Evolutionary conservation across 306 rosid species (phyloP).

Genomic region (Chamaecrista fasciculata): DNA sequence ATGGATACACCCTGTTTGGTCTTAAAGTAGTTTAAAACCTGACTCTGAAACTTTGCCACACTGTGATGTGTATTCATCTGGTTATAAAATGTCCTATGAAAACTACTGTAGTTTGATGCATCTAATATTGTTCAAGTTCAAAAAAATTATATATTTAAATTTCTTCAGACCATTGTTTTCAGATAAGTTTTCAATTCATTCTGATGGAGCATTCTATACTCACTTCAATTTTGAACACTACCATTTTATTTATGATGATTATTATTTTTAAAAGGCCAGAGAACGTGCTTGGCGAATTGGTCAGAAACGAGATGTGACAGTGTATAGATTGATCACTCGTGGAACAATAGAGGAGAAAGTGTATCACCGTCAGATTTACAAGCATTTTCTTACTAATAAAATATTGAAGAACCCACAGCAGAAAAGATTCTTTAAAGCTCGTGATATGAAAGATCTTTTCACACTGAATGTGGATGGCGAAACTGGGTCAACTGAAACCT

Average conservation of each 20-base stretch:
- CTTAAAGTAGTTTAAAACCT: conserved; percentile 23
- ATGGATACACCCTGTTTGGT: neutral
- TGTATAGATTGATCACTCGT: conserved; percentile 89
- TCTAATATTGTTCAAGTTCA: conserved; percentile 8
- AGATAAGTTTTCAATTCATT: conserved; percentile 24
- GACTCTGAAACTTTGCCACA: neutral
- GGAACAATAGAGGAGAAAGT: conserved; percentile 98
- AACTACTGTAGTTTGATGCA: conserved; percentile 11
- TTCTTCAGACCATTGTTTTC: conserved; percentile 12
- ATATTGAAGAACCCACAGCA: conserved; percentile 95
- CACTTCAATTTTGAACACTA: conserved; percentile 24
- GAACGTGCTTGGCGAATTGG: conserved; percentile 99
- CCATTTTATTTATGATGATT: conserved; percentile 25
- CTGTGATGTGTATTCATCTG: conserved; percentile 23
- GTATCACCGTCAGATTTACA: conserved; percentile 95
- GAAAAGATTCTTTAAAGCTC: conserved; percentile 92
- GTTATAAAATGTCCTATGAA: neutral
- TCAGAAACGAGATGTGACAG: conserved; percentile 90
- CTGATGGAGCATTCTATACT: conserved; percentile 12
- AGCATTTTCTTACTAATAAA: conserved; percentile 93
- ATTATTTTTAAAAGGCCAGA: conserved; percentile 69
- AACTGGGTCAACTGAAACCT: conserved; percentile 80
- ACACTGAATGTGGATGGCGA: conserved; percentile 68
- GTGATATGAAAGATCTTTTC: conserved; percentile 98
- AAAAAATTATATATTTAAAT: neutral